Evolutionary conservation across 805 yeast species (phyloP), one percentile per base, ranked within the genome.

Genomic region (Blastobotrys peoriensis): DNA sequence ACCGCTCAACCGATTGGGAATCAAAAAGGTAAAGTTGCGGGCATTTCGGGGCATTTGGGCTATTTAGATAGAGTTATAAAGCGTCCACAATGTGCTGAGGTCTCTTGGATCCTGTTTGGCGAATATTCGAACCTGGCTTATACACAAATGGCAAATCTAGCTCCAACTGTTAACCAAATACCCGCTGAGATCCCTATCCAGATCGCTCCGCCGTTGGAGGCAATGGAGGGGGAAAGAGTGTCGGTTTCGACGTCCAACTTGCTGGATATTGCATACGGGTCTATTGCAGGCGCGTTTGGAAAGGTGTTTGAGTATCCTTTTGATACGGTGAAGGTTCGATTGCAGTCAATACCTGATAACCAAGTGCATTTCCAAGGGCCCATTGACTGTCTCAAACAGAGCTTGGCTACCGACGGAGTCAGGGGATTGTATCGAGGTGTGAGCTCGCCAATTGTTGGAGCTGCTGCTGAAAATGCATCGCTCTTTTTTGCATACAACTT

Each of bases 271-370:
- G 30, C 53, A 13, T 62, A 60, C 27, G 68, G 68, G 16, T 64
- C 68, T 2, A 54, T 75, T 1, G 76, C 96, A 0, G 98, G 98
- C 13, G 82, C 86, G 44, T 63, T 79, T 3, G 96, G 95, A 1
- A 91, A 89, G 60, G 55, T 83, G 23, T 75, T 89, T 10, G 98
- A 89, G 62, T 89, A 81, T 56, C 98, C 98, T 0, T 87, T 89
- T 53, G 98, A 89, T 57, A 91, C 97, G 0, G 74, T 88, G 37
- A 89, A 89, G 63, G 98, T 89, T 2, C 71, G 96, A 46, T 69
- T 91, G 23, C 91, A 83, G 58, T 76, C 87, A 1, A 93, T 86
- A 57, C 82, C 88, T 5, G 67, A 78, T 23, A 60, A 66, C 3
- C 73, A 75, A 0, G 64, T 76, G 8, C 60, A 64, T 28, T 81